A percentile compares a stretch with the other conserved stretches of the same genome.
These are phyloP conservation scores for Starmerella roubikii DNA, from an alignment of 805 yeast genomes.

Conservation along the genomic window DNA sequence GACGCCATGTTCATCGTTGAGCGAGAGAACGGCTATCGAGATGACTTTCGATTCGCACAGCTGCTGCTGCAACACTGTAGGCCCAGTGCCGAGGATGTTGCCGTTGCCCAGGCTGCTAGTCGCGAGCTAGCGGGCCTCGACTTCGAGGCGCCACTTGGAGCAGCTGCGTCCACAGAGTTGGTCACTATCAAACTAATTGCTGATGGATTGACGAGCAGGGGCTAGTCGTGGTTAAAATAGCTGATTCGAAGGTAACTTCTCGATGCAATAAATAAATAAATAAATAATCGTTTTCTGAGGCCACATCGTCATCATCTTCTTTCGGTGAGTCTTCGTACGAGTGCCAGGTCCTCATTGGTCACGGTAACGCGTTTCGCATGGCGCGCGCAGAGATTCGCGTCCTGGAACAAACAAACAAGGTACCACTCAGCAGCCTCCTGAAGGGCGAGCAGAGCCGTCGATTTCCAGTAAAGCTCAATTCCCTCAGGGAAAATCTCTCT, in stretches of 20 bases:
- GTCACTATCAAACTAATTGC: not conserved
- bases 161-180: slow-evolving; percentile 3
- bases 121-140: slow-evolving; percentile 3
- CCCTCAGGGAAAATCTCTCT: slow-evolving; percentile 58
- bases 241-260: too few species aligned
- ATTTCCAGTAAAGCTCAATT: slow-evolving; percentile 80
- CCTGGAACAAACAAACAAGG: slow-evolving; percentile 90
- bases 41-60: slow-evolving; percentile 28
- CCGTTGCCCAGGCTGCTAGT: not conserved
- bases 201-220: too few species aligned
- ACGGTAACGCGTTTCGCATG: slow-evolving; percentile 99
- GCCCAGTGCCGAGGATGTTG: not conserved
- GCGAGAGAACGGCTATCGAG: slow-evolving; percentile 51
- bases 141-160: slow-evolving; percentile 5
- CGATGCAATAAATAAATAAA: not conserved
- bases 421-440: slow-evolving; percentile 99
- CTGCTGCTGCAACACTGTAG: slow-evolving; percentile 1
- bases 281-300: not conserved
- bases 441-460: slow-evolving; percentile 92
- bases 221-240: too few species aligned
- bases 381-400: slow-evolving; percentile 95
- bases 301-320: not conserved
- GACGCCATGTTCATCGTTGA: slow-evolving; percentile 50
- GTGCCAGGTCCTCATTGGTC: slow-evolving; percentile 95
- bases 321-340: slow-evolving; percentile 84